These are phyloP conservation scores for Phoma sp. DNA, from an alignment of 2,329 filamentous ascomycete species.

Conservation along the genomic window DNA sequence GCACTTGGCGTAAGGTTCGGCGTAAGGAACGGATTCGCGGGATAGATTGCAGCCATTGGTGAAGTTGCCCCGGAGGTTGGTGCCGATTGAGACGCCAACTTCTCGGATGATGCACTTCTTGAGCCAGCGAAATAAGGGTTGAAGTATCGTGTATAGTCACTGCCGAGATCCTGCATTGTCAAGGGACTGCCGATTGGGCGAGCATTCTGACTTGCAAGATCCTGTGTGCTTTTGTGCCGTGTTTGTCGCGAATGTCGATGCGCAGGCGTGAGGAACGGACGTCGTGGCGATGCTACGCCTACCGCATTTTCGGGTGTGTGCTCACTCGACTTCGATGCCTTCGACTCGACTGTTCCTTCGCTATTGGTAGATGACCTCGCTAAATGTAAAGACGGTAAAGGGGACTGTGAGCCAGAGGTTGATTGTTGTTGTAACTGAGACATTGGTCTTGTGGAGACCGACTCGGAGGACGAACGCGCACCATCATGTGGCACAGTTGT, in stretches of 20 bases:
- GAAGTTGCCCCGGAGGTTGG: conserved; percentile 23
- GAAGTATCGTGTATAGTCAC: conserved; percentile 48
- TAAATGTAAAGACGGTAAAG: neutral
- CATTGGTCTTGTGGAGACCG: neutral
- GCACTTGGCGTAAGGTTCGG: conserved; percentile 40
- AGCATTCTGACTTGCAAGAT: conserved; percentile 19
- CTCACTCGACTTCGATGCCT: conserved; percentile 4
- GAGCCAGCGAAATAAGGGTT: conserved; percentile 41
- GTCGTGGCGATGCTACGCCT: neutral
- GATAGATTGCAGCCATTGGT: conserved; percentile 19
- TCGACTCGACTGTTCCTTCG: conserved; percentile 12
- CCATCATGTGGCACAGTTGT: neutral
- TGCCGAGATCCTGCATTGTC: conserved; percentile 41
- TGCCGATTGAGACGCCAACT: conserved; percentile 4
- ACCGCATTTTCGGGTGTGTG: neutral
- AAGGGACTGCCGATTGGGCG: conserved; percentile 28
- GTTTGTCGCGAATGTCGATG: conserved; percentile 24
- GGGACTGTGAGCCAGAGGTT: conserved; percentile 2
- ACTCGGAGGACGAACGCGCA: neutral
- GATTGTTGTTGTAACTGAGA: neutral
- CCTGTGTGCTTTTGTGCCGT: conserved; percentile 27
- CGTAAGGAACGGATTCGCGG: conserved; percentile 38
- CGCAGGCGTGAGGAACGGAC: conserved; percentile 15
- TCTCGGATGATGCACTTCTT: conserved; percentile 31
- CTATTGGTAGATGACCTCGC: conserved; percentile 16